Conservation (phyloP, 208 protist genomes). For the Strigomonas culicis region DNA sequence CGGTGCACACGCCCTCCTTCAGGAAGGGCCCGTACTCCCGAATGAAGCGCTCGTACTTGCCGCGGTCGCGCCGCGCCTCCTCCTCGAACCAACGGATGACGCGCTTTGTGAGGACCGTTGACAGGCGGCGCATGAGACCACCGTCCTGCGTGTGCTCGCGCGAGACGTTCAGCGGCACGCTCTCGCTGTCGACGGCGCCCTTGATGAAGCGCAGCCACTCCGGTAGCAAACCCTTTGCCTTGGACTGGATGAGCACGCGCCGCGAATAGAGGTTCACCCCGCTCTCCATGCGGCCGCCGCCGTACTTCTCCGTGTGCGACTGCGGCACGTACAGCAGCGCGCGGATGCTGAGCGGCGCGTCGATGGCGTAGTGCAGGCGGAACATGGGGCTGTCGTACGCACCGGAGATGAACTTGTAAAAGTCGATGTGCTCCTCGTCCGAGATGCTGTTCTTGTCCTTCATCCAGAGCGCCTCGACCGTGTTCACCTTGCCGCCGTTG, state of each 20-base stretch:
- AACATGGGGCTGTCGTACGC: conserved; percentile 93
- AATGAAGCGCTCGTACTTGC: conserved; percentile 93
- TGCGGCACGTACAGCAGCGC: conserved; percentile 96
- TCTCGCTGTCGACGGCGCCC: conserved; percentile 97
- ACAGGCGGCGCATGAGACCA: conserved; percentile 92
- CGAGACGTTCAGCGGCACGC: conserved; percentile 97
- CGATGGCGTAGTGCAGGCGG: conserved; percentile 94
- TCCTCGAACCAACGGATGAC: conserved; percentile 91
- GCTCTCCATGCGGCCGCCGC: conserved; percentile 93
- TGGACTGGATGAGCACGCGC: conserved; percentile 95
- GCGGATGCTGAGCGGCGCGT: conserved; percentile 94
- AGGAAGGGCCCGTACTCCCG: conserved; percentile 94
- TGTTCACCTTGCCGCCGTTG: conserved; percentile 95
- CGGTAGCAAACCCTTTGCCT: conserved; percentile 94
- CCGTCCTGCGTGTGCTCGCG: conserved; percentile 98
- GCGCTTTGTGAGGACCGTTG: conserved; percentile 90
- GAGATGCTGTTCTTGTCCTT: conserved; percentile 90
- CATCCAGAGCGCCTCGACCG: conserved; percentile 96
- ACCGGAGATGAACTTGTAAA: conserved; percentile 96
- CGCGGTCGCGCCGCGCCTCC: conserved; percentile 89
- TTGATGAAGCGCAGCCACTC: conserved; percentile 97
- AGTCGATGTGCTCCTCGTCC: conserved; percentile 95
- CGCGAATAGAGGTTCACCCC: conserved; percentile 94
- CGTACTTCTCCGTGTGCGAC: conserved; percentile 96
- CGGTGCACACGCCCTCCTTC: conserved; percentile 96